A percentile compares a stretch with the other conserved stretches of the same genome.
Evolutionary conservation across 768 basidiomycete species (phyloP).

Genomic region (Dacryopinax primogenitus): DNA sequence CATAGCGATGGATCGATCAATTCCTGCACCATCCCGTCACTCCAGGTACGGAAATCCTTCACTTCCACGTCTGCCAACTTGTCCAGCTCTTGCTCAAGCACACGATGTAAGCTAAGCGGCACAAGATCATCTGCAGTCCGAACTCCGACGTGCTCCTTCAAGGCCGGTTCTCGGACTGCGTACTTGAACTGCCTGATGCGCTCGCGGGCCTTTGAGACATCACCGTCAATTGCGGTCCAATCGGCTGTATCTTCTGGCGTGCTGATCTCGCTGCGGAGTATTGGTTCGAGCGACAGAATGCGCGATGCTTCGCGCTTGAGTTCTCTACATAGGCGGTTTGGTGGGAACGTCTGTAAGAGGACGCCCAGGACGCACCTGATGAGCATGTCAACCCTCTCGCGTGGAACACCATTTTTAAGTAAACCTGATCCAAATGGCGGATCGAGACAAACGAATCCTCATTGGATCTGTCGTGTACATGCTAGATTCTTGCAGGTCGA

Average conservation of each 20-base stretch:
- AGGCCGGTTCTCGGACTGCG: not conserved
- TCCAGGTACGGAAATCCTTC: conserved; percentile 5
- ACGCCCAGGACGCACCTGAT: no score
- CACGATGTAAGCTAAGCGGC: not conserved
- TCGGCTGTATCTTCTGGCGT: not conserved
- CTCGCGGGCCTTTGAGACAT: not conserved
- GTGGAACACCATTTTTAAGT: no score
- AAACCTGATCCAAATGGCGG: no score
- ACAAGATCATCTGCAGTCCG: conserved; percentile 7
- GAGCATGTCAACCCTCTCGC: no score
- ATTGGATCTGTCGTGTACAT: no score
- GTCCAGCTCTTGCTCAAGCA: conserved; percentile 10
- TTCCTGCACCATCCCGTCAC: conserved; percentile 12
- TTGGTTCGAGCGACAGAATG: not conserved
- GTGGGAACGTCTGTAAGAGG: no score
- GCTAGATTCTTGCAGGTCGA: no score
- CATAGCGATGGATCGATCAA: conserved; percentile 11
- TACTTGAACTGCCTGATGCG: not conserved
- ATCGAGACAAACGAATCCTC: no score
- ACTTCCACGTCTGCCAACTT: not conserved
- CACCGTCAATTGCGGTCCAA: not conserved
- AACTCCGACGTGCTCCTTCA: conserved; percentile 9
- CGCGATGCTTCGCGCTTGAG: conserved; percentile 11
- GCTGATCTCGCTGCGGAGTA: not conserved
- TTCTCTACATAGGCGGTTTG: no score